Percentiles rank a stretch among this genome's conserved stretches.
Conservation (phyloP, 805 yeast genomes). For the Huiozyma naganishii region DNA sequence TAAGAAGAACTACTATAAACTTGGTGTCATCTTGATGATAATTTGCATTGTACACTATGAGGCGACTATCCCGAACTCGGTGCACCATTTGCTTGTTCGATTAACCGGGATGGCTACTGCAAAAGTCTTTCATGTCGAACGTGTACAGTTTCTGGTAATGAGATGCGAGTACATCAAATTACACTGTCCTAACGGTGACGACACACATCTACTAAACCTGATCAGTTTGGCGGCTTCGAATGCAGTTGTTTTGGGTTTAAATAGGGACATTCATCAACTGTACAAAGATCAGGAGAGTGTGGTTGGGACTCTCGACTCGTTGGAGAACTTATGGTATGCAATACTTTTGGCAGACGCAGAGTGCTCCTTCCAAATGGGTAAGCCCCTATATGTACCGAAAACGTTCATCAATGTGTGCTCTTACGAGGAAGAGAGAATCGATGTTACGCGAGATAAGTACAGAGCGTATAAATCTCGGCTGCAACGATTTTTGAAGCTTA, state of each 20-base stretch:
- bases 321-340: conserved; percentile 23
- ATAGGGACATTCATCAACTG: conserved; percentile 11
- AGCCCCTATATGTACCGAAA: conserved; percentile 8
- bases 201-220: conserved; percentile 12
- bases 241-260: conserved; percentile 17
- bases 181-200: conserved; percentile 16
- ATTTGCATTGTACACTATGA: conserved; percentile 11
- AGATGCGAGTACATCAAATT: conserved; percentile 4
- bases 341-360: conserved; percentile 17
- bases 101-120: conserved; percentile 19
- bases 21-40: conserved; percentile 21
- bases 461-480: conserved; percentile 5
- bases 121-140: conserved; percentile 21
- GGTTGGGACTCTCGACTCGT: conserved; percentile 13
- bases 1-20: conserved; percentile 19
- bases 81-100: conserved; percentile 13
- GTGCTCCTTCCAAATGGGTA: conserved; percentile 18
- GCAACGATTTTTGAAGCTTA: conserved; percentile 11
- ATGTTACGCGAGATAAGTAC: conserved; percentile 2
- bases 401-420: conserved; percentile 2
- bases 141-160: conserved; percentile 18
- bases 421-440: not conserved
- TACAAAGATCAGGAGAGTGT: conserved; percentile 9
- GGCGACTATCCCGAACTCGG: conserved; percentile 10
- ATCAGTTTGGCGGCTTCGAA: conserved; percentile 8